Conservation (phyloP, 2,329 filamentous ascomycete species). For the Laburnicola sp. region DNA sequence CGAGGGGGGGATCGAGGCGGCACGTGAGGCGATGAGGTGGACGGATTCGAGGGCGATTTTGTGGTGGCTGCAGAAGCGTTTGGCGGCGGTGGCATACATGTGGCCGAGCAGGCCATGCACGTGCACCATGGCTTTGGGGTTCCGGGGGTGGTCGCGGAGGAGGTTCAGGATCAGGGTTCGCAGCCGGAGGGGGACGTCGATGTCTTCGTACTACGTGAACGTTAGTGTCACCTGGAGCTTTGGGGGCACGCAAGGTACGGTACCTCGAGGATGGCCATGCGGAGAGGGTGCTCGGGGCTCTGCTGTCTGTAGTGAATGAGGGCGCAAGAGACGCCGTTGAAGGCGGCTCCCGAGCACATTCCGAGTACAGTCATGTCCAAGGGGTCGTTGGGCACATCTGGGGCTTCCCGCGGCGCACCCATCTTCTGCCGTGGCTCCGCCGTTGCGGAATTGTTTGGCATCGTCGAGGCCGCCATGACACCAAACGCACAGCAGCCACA, state of each 20-base stretch:
- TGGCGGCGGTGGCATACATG: constrained; percentile 58
- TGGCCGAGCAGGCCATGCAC: constrained; percentile 62
- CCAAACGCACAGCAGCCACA: no score
- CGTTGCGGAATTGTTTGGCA: background rate
- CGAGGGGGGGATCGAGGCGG: constrained; percentile 48
- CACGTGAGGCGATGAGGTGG: constrained; percentile 61
- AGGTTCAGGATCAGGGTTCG: constrained; percentile 62
- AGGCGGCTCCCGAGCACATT: background rate
- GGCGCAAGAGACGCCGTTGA: background rate
- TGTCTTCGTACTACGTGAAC: background rate
- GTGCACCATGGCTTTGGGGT: constrained; percentile 58
- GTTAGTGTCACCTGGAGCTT: background rate
- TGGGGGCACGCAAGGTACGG: background rate
- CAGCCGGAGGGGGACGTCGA: constrained; percentile 51
- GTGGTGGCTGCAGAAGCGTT: constrained; percentile 54
- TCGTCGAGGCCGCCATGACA: no score
- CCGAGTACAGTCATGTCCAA: background rate
- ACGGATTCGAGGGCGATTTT: constrained; percentile 51
- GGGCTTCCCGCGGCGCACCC: background rate
- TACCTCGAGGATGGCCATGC: constrained; percentile 2
- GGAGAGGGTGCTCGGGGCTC: background rate
- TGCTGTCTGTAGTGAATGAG: constrained; percentile 1
- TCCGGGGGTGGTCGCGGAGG: constrained; percentile 58
- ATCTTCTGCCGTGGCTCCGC: background rate
- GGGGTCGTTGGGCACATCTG: background rate